Percentiles rank a stretch among this genome's conserved stretches.
Evolutionary conservation across 805 yeast species (phyloP).

Genomic region (Monosporozyma aquatica): DNA sequence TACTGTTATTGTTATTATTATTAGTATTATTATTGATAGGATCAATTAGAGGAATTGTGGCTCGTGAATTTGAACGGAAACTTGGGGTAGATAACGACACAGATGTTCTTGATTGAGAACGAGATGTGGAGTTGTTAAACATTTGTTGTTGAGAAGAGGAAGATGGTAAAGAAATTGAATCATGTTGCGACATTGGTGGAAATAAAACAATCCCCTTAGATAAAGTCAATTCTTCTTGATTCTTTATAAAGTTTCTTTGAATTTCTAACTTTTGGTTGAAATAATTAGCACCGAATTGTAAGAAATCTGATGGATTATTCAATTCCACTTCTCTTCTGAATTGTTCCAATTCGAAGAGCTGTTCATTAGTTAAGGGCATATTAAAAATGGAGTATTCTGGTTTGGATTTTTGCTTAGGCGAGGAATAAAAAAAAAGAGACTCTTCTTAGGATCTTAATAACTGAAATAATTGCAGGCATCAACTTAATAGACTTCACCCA

Average conservation of each 20-base stretch:
- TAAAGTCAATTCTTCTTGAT: slow-evolving; percentile 31
- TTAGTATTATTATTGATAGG: not conserved
- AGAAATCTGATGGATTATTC: slow-evolving; percentile 54
- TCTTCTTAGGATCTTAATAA: no score
- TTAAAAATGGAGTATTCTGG: no score
- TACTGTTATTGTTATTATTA: not conserved
- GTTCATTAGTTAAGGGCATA: slow-evolving; percentile 11
- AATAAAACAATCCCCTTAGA: slow-evolving; percentile 43
- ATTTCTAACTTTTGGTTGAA: slow-evolving; percentile 54
- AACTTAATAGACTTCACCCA: no score
- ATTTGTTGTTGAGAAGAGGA: not conserved
- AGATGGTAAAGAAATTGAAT: not conserved
- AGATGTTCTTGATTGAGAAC: slow-evolving; percentile 4
- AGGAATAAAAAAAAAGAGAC: no score
- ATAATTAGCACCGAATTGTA: slow-evolving; percentile 70
- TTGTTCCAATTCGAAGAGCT: slow-evolving; percentile 44
- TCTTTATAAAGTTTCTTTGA: slow-evolving; percentile 31
- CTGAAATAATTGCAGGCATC: no score
- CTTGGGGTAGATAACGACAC: slow-evolving; percentile 35
- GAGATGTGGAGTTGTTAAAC: no score
- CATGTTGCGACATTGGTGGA: slow-evolving; percentile 12
- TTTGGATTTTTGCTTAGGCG: no score
- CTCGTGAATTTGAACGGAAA: slow-evolving; percentile 57
- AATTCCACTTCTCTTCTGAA: slow-evolving; percentile 49
- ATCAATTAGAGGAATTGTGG: no score